Evolutionary conservation across 1,284 basidiomycete genomes (phyloP).

Genomic region (Austroboletus novae-zelandiae): DNA sequence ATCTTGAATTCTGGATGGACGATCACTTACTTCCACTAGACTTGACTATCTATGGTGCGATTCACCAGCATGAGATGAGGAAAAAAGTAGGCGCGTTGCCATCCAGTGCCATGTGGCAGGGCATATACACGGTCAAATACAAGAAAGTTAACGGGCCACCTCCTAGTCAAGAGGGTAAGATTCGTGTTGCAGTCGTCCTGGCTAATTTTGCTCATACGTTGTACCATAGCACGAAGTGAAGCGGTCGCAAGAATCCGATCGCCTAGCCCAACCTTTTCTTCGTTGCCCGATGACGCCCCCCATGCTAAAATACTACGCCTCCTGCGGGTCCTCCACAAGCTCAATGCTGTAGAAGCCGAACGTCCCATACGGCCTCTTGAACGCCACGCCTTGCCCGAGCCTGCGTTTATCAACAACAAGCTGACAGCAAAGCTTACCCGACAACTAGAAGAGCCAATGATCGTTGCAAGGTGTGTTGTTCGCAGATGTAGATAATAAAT

Average conservation of each 20-base stretch:
- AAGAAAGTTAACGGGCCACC: constrained; percentile 88
- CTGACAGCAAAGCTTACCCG: constrained; percentile 97
- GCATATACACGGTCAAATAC: constrained; percentile 89
- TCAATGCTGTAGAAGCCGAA: constrained; percentile 68
- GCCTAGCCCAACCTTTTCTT: constrained; percentile 62
- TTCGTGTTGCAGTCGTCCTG: constrained; percentile 6
- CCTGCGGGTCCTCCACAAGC: constrained; percentile 81
- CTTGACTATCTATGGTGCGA: constrained; percentile 93
- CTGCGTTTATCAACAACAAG: constrained; percentile 96
- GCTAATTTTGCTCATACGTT: constrained; percentile 14
- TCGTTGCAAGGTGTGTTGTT: constrained; percentile 79
- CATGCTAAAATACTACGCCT: constrained; percentile 91
- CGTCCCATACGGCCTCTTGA: constrained; percentile 47
- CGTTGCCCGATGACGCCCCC: constrained; percentile 80
- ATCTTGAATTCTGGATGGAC: constrained; percentile 93
- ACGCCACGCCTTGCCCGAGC: constrained; percentile 63
- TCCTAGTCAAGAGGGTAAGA: constrained; percentile 57
- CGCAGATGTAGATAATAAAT: background rate
- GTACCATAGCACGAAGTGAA: constrained; percentile 34
- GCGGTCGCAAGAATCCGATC: constrained; percentile 52
- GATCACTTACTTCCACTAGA: constrained; percentile 81
- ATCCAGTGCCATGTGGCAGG: constrained; percentile 82
- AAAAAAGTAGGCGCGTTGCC: constrained; percentile 62
- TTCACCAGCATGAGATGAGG: constrained; percentile 84
- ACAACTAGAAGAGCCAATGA: constrained; percentile 98